Evolutionary conservation across 2,329 filamentous ascomycete species (phyloP), one percentile per base, ranked within the genome.

Genomic region (Fusarium neocosmosporiellum): DNA sequence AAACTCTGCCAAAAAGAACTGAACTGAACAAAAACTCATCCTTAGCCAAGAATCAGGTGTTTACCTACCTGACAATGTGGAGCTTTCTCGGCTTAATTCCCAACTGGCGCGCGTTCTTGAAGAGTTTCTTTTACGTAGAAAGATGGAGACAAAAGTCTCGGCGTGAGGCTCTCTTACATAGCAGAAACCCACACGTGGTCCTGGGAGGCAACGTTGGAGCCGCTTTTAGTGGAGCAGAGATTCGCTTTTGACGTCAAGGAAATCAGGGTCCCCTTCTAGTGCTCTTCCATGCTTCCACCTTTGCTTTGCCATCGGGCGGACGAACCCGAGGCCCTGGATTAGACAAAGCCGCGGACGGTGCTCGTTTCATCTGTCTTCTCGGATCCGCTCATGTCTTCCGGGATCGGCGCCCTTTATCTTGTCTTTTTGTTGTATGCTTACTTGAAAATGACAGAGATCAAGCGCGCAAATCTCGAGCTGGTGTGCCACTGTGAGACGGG

Each of bases 41-140:
- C 29, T 31, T 29, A 39, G 22, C 34, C 37, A 37, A 27, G 7
- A 43, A 48, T 67, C 66, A 60, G 48, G 18, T 48, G 24, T 24
- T 27, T 39, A 16, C 50, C 57, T 16, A 34, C 20, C 39, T 53
- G 58, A 57, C 58, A 59, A 41, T 59, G 48, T 70, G 66, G 70
- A 62, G 41, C 58, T 55, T 41, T 10, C 60, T 71, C 64, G 59
- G 59, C 29, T 18, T 22, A 46, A 58, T 66, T 48, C 39, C 24
- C 61, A 62, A 63, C 60, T 71, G 67, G 58, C 20, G 11, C 20
- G 33, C 5, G 36, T 33, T 63, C 14, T n/a, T 31, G 5, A 65
- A 54, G 54, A 43, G 53, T 74, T 74, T 75, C 69, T 74, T 72
- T 74, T 74, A 74, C 72, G 72, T 74, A 74, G 65, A 69, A 71